phyloP scores from a whole-genome alignment of 1,284 basidiomycete species.

The Earliella scabrosa region DNA sequence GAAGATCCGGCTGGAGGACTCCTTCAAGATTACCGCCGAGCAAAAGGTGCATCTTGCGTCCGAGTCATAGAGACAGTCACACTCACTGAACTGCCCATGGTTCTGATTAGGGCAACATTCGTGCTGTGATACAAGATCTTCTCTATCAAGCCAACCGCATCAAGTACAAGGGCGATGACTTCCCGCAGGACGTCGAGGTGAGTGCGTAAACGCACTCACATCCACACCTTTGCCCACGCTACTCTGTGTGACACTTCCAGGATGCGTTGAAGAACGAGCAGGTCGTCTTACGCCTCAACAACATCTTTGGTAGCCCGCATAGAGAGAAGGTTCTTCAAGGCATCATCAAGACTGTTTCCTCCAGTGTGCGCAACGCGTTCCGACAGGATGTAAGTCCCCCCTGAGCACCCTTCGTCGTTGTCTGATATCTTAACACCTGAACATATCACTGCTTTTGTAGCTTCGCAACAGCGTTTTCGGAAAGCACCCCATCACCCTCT shows the following conservation, averaged over 20 bases:
- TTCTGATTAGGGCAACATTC: background rate
- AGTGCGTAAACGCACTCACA: background rate
- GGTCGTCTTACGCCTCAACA: background rate
- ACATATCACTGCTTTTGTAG: background rate
- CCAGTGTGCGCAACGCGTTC: slow-evolving; percentile 5
- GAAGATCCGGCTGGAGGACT: slow-evolving; percentile 2
- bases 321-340: background rate
- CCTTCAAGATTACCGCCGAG: background rate
- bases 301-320: background rate
- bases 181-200: background rate
- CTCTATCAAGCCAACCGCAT: no score
- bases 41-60: background rate
- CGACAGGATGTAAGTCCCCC: slow-evolving; percentile 4
- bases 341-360: background rate
- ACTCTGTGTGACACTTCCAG: background rate
- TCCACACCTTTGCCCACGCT: background rate
- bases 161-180: no score
- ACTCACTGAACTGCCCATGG: background rate
- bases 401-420: background rate
- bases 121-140: no score
- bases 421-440: background rate
- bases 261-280: background rate
- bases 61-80: no score
- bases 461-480: background rate
- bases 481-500: background rate